These are phyloP conservation scores for Candida smagusa DNA, from an alignment of 1,139 yeast species.

Conservation along the genomic window DNA sequence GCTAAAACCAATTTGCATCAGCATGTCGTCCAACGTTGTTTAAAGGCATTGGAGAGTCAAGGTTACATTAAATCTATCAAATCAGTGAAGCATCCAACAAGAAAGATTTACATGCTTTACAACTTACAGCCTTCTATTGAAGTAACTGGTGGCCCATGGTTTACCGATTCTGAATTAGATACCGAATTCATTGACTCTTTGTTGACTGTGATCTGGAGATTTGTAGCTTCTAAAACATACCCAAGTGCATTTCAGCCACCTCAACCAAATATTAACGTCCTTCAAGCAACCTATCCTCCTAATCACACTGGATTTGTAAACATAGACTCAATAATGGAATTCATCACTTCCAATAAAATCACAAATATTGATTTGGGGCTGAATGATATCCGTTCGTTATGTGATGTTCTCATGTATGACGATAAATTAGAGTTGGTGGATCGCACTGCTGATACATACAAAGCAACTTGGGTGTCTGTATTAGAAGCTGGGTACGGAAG, in stretches of 20 bases:
- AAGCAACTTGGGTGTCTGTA: slow-evolving; percentile 60
- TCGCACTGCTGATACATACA: slow-evolving; percentile 49
- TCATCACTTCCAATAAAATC: slow-evolving; percentile 70
- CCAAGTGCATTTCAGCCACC: slow-evolving; percentile 63
- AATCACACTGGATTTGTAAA: slow-evolving; percentile 63
- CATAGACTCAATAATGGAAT: slow-evolving; percentile 68
- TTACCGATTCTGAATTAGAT: slow-evolving; percentile 92
- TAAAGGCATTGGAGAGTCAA: slow-evolving; percentile 79
- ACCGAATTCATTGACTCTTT: slow-evolving; percentile 88
- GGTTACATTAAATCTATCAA: slow-evolving; percentile 87
- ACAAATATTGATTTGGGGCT: slow-evolving; percentile 77
- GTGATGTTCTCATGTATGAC: slow-evolving; percentile 86
- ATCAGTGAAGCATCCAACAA: slow-evolving; percentile 91
- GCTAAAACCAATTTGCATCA: slow-evolving; percentile 91
- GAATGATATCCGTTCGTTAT: slow-evolving; percentile 73
- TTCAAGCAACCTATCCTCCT: slow-evolving; percentile 31
- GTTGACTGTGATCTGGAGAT: slow-evolving; percentile 84
- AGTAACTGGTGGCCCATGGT: slow-evolving; percentile 99
- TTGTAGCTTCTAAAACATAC: slow-evolving; percentile 67
- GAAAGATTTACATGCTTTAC: slow-evolving; percentile 94
- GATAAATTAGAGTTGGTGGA: slow-evolving; percentile 70
- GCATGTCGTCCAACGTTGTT: slow-evolving; percentile 81
- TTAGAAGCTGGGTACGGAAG: slow-evolving; percentile 59
- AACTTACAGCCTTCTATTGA: slow-evolving; percentile 91
- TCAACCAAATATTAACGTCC: slow-evolving; percentile 40